A percentile compares a stretch with the other conserved stretches of the same genome.
Evolutionary conservation across 768 basidiomycete species (phyloP).

Genomic region (Punctularia strigosozonata): DNA sequence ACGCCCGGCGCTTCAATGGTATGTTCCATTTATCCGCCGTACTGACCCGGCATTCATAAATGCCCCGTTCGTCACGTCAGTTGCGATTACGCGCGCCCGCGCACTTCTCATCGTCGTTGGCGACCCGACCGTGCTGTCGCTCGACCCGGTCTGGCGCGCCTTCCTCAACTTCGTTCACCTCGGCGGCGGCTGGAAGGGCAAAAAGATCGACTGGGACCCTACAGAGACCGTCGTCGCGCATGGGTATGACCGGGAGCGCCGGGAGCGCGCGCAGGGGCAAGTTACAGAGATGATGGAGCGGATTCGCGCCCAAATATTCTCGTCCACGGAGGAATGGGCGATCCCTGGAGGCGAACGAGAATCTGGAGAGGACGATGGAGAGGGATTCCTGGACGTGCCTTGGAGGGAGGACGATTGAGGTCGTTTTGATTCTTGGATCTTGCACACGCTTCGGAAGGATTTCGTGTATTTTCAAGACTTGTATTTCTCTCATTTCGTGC

Average conservation of each 20-base stretch:
- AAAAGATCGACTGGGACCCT: conserved; percentile 39
- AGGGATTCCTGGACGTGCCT: neutral
- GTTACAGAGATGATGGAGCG: neutral
- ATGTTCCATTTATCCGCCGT: neutral
- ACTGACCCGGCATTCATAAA: neutral
- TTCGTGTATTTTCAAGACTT: too few species aligned
- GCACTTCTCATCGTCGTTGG: conserved; percentile 50
- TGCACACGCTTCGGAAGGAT: too few species aligned
- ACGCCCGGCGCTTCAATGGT: conserved; percentile 19
- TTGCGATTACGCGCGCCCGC: conserved; percentile 51
- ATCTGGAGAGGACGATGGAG: neutral
- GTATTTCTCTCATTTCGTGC: too few species aligned
- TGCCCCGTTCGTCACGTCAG: conserved; percentile 19
- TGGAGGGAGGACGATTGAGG: neutral
- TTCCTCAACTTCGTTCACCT: conserved; percentile 48
- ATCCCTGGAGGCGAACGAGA: neutral
- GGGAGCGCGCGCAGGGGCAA: neutral
- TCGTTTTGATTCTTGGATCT: conserved; percentile 5
- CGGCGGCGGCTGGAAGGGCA: conserved; percentile 44
- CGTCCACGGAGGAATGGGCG: neutral
- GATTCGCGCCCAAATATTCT: neutral
- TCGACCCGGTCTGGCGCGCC: conserved; percentile 51
- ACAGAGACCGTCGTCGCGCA: conserved; percentile 21
- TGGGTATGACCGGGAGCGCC: conserved; percentile 9
- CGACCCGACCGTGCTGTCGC: conserved; percentile 42